phyloP scores from a whole-genome alignment of 2,329 filamentous ascomycete genomes.

The Onygenales sp. region DNA sequence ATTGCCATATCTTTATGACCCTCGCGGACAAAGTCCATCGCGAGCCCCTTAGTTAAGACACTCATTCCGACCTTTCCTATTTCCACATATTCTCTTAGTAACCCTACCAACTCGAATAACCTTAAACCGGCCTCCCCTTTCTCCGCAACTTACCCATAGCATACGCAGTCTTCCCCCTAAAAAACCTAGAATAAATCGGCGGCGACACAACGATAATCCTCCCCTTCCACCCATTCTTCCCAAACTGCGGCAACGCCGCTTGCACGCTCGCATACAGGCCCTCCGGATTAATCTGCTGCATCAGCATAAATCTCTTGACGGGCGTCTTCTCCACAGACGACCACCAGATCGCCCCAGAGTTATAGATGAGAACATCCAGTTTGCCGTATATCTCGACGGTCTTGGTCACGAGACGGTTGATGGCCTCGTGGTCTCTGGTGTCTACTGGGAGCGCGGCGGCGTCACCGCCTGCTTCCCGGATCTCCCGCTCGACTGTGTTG shows the following conservation, averaged over 20 bases:
- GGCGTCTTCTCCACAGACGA: conserved; percentile 63
- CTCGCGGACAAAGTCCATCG: conserved; percentile 68
- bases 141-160: conserved; percentile 43
- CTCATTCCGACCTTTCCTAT: conserved; percentile 69
- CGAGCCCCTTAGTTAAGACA: conserved; percentile 69
- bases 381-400: conserved; percentile 52
- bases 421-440: conserved; percentile 53
- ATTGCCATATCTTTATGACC: conserved; percentile 61
- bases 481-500: conserved; percentile 69
- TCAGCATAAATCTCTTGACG: conserved; percentile 65
- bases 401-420: conserved; percentile 50
- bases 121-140: too few species aligned
- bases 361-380: conserved; percentile 71
- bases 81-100: not conserved
- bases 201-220: conserved; percentile 71
- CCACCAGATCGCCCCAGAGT: conserved; percentile 82
- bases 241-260: conserved; percentile 57
- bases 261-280: conserved; percentile 67
- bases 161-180: conserved; percentile 77
- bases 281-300: conserved; percentile 66
- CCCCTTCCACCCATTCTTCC: conserved; percentile 44
- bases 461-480: conserved; percentile 52
- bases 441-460: conserved; percentile 62
- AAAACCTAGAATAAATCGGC: conserved; percentile 78
- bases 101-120: too few species aligned